A percentile compares a stretch with the other conserved stretches of the same genome.
Conservation (phyloP, 2,329 filamentous ascomycete genomes). For the Plectosphaerella sp. region DNA sequence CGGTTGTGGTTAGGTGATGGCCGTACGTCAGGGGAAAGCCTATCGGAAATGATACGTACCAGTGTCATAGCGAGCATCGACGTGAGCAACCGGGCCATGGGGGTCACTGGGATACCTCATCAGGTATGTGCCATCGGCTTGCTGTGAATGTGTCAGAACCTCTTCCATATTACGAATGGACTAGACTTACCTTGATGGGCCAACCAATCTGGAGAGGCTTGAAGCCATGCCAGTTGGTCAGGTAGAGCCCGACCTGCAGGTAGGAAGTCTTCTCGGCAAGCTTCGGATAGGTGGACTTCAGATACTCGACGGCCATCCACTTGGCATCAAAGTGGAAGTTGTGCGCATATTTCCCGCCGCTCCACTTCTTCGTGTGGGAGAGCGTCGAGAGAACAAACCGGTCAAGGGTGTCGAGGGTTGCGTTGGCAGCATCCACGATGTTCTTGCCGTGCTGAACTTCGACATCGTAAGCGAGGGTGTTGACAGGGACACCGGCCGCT, state of each 20-base stretch:
- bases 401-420: conserved; percentile 4
- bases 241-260: background rate
- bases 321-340: conserved; percentile 12
- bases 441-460: conserved; percentile 6
- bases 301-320: conserved; percentile 2
- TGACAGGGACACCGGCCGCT: background rate
- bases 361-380: conserved; percentile 10
- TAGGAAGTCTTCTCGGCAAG: background rate
- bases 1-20: no score
- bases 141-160: background rate
- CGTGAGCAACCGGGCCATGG: background rate
- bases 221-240: background rate
- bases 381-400: conserved; percentile 11
- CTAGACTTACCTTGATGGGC: background rate
- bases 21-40: no score
- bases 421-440: conserved; percentile 10
- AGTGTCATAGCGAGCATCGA: background rate
- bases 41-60: background rate
- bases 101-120: background rate
- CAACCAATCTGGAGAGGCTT: background rate
- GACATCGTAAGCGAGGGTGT: conserved; percentile 7
- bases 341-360: conserved; percentile 10
- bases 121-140: background rate
- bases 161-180: no score
- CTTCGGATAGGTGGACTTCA: background rate